Base-by-base conservation (phyloP, 2,329 filamentous ascomycete genomes). In the Cladophialophora immunda region DNA sequence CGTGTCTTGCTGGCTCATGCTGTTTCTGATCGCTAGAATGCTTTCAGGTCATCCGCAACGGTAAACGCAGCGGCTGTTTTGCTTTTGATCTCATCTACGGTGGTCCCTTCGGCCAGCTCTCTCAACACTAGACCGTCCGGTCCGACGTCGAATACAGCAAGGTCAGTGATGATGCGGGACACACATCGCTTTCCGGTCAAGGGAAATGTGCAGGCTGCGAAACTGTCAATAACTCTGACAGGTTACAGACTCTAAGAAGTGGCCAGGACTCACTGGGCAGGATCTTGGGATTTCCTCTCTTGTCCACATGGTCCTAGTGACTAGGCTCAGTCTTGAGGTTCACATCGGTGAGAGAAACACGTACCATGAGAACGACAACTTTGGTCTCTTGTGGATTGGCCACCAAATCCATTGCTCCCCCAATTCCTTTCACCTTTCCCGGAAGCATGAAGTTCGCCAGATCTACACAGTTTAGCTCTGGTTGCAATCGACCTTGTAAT, bases 61-160 rank as follows among this genome's bases (percentile, higher is more conserved):
- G 36, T 17, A 38, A 59, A 59, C n/a, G 38, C 47, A n/a, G 41
- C 57, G 6, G 15, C 57, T n/a, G 57, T 59, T 29, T 59, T 59
- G 25, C 19, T 32, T 29, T 17, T 47, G 57, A 59, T 19, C 8
- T 59, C 57, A 2, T 59, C 57, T 4, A 38, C 4, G 17, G 13
- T 38, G 36, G 13, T 38, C 17, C 36, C 36, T 13, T 38, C 36
- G 13, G 36, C 36, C 36, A 38, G 13, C 13, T 38, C 36, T 38
- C 15, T 38, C 36, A 38, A 38, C 15, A n/a, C 36, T 17, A 38
- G 36, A 15, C 36, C 36, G 36, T 38, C 36, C 3, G 36, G 13
- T 38, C 5, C 5, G 17, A 38, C 36, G 17, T 38, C 36, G 15
- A 38, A 38, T 0, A 38, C 36, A 38, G 36, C 36, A 15, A 38